Evolutionary conservation across 495 filamentous ascomycete species (phyloP), one percentile per base, ranked within the genome.

Genomic region (Lindgomyces ingoldianus): DNA sequence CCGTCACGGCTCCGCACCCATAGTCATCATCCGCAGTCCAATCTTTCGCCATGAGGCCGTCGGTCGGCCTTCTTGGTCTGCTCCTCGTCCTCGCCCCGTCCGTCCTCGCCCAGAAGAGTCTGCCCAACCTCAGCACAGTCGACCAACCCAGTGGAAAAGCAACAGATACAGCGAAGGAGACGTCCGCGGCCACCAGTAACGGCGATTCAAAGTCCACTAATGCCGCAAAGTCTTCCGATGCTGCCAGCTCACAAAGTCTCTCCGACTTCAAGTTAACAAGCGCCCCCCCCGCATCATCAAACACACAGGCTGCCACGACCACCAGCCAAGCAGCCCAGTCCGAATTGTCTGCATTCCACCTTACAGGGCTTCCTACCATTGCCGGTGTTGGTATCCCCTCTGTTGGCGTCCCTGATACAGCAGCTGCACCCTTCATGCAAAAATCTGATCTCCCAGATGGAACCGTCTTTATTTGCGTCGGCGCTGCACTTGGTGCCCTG

Each of bases 391-490:
- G 77, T 47, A 80, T 78, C 64, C 86, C 89, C 9, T 73, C 85
- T 4, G 78, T 90, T 2, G 82, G 83, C 16, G 85, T 96, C 39
- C 94, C 94, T 3, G 87, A 91, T 11, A 96, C 90, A 1, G 80
- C 84, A 11, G 83, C 87, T 74, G 94, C 94, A 22, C 94, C 95
- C 26, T 98, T 91, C 73, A 96, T 98, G 92, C 90, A 95, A 70
- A 87, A 88, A 72, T 93, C 91, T n/a, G 88, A 80, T 46, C 82
- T 92, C 8, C 94, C 94, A 0, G 91, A 98, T 76, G 94, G 94
- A 18, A 97, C 94, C 24, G 87, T 98, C 30, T 98, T 98, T 79
- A 98, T 98, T 72, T 86, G 83, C 42, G 95, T 97, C 19, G 94
- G 95, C 47, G 90, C 91, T 19, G 87, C 87, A 29, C 83, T 98